These are phyloP conservation scores for Saccharomycopsis sp. DNA, from an alignment of 805 yeast species.

Conservation along the genomic window DNA sequence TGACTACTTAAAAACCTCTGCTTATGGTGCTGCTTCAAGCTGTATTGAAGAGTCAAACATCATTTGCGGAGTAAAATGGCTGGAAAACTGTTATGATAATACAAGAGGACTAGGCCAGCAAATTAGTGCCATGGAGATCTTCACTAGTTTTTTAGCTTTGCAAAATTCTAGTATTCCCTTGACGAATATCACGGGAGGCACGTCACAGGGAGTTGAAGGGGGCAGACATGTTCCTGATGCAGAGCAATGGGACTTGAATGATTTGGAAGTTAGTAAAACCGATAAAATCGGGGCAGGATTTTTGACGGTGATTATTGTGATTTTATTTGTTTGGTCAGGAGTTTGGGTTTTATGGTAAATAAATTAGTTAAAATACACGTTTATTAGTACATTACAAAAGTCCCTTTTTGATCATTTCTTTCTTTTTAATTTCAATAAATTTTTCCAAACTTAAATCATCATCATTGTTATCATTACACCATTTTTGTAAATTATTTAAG, in stretches of 20 bases:
- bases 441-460: too few relatives aligned
- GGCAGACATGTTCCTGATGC: constrained; percentile 60
- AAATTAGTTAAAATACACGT: too few relatives aligned
- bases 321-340: constrained; percentile 31
- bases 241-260: constrained; percentile 38
- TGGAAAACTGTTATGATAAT: constrained; percentile 56
- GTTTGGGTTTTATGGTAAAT: too few relatives aligned
- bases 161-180: constrained; percentile 44
- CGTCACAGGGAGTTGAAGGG: constrained; percentile 60
- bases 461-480: constrained; percentile 45
- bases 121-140: constrained; percentile 69
- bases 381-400: too few relatives aligned
- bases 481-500: constrained; percentile 52
- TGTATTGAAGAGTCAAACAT: constrained; percentile 86
- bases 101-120: constrained; percentile 84
- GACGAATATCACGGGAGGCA: constrained; percentile 55
- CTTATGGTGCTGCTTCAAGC: constrained; percentile 65
- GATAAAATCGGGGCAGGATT: constrained; percentile 63
- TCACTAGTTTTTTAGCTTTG: too few relatives aligned
- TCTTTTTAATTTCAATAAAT: too few relatives aligned
- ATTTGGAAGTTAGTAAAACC: constrained; percentile 32
- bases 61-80: constrained; percentile 89
- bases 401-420: too few relatives aligned
- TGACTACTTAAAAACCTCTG: constrained; percentile 35
- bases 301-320: constrained; percentile 47